Evolutionary conservation across 2,329 filamentous ascomycete species (phyloP), one percentile per base, ranked within the genome.

Genomic region (Fusarium sp.): DNA sequence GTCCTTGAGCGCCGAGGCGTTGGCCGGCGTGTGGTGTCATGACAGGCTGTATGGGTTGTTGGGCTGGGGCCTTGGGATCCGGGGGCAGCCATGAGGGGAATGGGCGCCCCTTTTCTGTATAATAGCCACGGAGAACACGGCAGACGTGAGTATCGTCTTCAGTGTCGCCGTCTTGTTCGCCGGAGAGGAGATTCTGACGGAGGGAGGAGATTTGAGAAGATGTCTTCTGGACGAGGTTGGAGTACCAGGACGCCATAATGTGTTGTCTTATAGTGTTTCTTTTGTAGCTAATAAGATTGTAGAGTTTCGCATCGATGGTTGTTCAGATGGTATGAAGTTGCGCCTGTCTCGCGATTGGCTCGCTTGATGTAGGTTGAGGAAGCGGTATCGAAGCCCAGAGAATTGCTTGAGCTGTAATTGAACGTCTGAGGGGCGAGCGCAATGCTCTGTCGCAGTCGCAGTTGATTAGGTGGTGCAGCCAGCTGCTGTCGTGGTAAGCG

Each of bases 141-240:
- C 94, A 97, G 79, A 98, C 93, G 85, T 98, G 95, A 6, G 95
- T 97, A 85, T 97, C 94, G 85, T 98, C 95, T 83, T 97, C 89
- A 71, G 90, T 92, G 80, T 93, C 91, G 82, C 92, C 91, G 82
- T 92, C 91, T 76, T 87, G 85, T 74, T 93, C 91, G 80, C 86
- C 85, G 74, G 88, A 84, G 61, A 93, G 89, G 72, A 95, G 90
- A 70, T 94, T 90, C 69, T 92, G 92, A 78, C 89, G 89, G 60
- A 91, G 87, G 76, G 89, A 88, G 74, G 88, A 89, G 80, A 92
- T 89, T 78, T 90, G 88, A 52, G 90, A 90, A 63, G 90, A 89
- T 44, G 90, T 91, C 71, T 88, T 90, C 75, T 88, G 90, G 79
- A 92, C 84, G 79, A 92, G 88, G 80, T 92, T 94, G 79, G 91